phyloP scores from a whole-genome alignment of 2,329 filamentous ascomycete genomes.

The Aureobasidium sp. region DNA sequence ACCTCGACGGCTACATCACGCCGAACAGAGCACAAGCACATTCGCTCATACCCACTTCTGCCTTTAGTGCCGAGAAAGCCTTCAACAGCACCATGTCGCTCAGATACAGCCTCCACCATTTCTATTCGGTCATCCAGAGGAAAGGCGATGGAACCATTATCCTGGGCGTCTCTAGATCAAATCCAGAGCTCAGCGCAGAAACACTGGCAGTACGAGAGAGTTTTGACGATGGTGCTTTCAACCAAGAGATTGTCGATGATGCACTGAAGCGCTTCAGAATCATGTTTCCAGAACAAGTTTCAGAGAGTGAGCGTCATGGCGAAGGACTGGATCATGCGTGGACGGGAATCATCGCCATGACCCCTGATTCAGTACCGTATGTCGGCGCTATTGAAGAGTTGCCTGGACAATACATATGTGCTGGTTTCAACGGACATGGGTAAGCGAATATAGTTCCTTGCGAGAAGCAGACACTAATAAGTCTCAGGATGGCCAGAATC shows the following conservation, averaged over 20 bases:
- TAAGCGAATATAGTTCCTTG: conserved; percentile 16
- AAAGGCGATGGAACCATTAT: conserved; percentile 36
- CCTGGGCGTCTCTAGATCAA: conserved; percentile 36
- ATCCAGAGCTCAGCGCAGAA: conserved; percentile 26
- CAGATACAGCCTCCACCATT: conserved; percentile 39
- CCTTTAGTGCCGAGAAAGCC: conserved; percentile 29
- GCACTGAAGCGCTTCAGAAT: conserved; percentile 29
- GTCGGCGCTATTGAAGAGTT: conserved; percentile 35
- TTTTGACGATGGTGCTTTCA: conserved; percentile 34
- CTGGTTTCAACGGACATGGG: conserved; percentile 43
- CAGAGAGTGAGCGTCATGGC: conserved; percentile 26
- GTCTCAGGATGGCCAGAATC: conserved; percentile 34
- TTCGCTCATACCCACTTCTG: conserved; percentile 33
- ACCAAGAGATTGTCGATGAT: conserved; percentile 34
- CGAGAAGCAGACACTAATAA: neutral
- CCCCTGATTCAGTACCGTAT: conserved; percentile 38
- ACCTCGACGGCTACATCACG: conserved; percentile 30
- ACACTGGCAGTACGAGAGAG: conserved; percentile 24
- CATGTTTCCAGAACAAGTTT: conserved; percentile 27
- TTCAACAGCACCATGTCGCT: conserved; percentile 38
- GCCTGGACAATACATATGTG: conserved; percentile 41
- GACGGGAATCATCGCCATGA: conserved; percentile 43
- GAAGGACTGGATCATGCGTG: conserved; percentile 40
- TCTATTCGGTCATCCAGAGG: conserved; percentile 44
- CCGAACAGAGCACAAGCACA: conserved; percentile 41